These are phyloP conservation scores for Helianthus tuberosus DNA, from an alignment of 129 eudicot genomes.

Conservation along the genomic window DNA sequence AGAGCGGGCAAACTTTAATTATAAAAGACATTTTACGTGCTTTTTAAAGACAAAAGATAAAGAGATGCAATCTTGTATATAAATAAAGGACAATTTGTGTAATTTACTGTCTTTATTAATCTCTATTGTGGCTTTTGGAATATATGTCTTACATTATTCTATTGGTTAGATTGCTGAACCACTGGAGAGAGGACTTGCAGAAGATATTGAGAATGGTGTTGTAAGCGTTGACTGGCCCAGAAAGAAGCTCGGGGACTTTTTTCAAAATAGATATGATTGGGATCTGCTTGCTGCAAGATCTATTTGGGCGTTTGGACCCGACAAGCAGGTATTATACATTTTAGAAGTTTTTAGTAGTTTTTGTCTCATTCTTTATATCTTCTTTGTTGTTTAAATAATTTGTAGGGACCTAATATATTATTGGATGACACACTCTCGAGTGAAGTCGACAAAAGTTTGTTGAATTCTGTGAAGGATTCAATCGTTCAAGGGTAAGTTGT, in stretches of 20 bases:
- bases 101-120: neutral
- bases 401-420: conserved; percentile 92
- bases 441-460: conserved; percentile 90
- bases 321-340: conserved; percentile 68
- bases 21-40: too few species aligned
- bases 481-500: conserved; percentile 91
- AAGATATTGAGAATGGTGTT: conserved; percentile 93
- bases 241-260: conserved; percentile 88
- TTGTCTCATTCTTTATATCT: conserved; percentile 12
- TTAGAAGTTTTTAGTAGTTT: neutral
- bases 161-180: conserved; percentile 89
- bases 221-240: conserved; percentile 97
- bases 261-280: conserved; percentile 96
- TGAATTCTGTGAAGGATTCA: conserved; percentile 96
- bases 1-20: too few species aligned
- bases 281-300: conserved; percentile 99
- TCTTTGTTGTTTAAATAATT: conserved; percentile 8
- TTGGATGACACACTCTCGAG: conserved; percentile 94
- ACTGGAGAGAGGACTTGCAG: conserved; percentile 99
- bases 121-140: too few species aligned
- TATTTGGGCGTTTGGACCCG: conserved; percentile 99
- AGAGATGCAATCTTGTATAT: too few species aligned
- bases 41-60: too few species aligned
- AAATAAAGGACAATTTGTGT: too few species aligned
- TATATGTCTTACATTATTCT: neutral